Evolutionary conservation across 192 early-diverging fungal genomes (phyloP).

Genomic region (Powellomyces hirtus): DNA sequence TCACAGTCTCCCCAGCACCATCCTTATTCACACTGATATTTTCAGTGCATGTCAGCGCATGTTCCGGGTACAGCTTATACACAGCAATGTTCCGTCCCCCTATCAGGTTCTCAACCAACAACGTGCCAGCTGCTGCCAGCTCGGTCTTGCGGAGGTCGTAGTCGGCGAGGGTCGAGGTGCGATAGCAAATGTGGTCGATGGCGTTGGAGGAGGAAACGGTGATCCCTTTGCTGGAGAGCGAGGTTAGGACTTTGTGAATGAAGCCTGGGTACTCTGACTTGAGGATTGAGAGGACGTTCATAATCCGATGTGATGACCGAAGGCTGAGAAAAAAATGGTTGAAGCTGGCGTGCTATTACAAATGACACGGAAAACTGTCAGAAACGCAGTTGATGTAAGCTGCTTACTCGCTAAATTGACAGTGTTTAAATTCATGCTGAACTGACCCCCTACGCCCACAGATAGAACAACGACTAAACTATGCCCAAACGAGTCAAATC

Average conservation of each 20-base stretch:
- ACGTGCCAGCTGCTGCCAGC: not conserved
- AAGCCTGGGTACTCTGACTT: not conserved
- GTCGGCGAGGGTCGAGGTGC: constrained; percentile 1
- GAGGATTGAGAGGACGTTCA: not conserved
- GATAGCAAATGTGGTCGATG: constrained; percentile 29
- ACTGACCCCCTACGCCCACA: no score
- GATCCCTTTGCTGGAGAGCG: not conserved
- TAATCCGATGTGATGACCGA: no score
- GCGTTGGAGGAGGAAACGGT: not conserved
- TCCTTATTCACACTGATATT: not conserved
- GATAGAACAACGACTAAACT: no score
- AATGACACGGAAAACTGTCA: no score
- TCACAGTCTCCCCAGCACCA: no score
- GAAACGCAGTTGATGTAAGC: no score
- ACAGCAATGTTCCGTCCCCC: constrained; percentile 31
- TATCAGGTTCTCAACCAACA: constrained; percentile 25
- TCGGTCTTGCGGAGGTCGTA: not conserved
- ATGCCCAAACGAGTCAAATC: constrained; percentile 17
- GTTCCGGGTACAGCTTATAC: constrained; percentile 23
- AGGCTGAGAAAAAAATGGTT: no score
- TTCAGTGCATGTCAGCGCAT: constrained; percentile 9
- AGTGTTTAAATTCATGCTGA: no score
- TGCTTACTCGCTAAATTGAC: no score
- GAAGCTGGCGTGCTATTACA: no score
- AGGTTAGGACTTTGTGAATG: not conserved